These are phyloP conservation scores for Thielaviopsis ethacetica DNA, from an alignment of 2,329 filamentous ascomycete genomes.

Conservation along the genomic window DNA sequence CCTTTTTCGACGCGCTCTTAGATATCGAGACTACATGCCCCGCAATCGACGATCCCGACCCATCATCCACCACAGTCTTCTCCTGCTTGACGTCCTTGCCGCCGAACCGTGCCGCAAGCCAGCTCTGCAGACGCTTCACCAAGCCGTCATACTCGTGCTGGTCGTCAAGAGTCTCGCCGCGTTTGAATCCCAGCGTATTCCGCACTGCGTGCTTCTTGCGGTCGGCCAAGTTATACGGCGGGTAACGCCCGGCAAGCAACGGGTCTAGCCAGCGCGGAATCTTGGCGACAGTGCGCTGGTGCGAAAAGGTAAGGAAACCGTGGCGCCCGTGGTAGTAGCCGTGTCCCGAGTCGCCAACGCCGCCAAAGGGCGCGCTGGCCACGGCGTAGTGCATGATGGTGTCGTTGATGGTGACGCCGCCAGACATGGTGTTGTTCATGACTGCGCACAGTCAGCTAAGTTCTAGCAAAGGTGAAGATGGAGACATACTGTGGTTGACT, in stretches of 20 bases:
- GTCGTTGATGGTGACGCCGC: constrained; percentile 35
- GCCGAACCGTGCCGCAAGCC: background rate
- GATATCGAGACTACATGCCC: no score
- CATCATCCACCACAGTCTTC: no score
- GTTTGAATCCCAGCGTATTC: constrained; percentile 1
- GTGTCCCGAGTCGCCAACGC: constrained; percentile 30
- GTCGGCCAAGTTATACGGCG: constrained; percentile 13
- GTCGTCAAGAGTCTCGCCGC: background rate
- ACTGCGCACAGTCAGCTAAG: constrained; percentile 13
- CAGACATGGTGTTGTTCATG: constrained; percentile 25
- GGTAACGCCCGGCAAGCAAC: constrained; percentile 14
- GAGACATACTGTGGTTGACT: constrained; percentile 17
- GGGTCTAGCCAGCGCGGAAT: constrained; percentile 21
- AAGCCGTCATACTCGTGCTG: background rate
- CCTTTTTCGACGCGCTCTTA: no score
- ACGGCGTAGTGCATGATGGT: constrained; percentile 27
- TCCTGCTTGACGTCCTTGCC: no score
- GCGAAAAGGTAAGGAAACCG: constrained; percentile 28
- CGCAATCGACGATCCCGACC: no score
- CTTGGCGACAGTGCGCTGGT: constrained; percentile 23
- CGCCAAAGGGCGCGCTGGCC: constrained; percentile 29
- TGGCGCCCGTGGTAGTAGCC: constrained; percentile 33
- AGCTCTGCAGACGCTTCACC: background rate
- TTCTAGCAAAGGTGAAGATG: background rate
- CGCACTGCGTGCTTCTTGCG: background rate